These are phyloP conservation scores for Trifolium subterraneum DNA, from an alignment of 306 rosid species.

Conservation along the genomic window DNA sequence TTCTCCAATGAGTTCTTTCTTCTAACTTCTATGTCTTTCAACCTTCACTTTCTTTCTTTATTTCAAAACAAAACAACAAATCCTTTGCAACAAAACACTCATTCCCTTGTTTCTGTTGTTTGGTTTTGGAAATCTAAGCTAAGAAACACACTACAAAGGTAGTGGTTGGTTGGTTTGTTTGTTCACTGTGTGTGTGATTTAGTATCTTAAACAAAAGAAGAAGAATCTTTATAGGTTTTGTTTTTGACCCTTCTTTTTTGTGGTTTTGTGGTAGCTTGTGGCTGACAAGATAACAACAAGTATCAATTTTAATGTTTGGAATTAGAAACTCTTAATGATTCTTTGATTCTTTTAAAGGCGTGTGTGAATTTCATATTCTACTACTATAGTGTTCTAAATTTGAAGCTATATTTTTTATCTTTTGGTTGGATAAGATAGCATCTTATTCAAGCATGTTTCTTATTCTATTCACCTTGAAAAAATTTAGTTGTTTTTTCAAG, in stretches of 20 bases:
- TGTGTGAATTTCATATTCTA: slow-evolving; percentile 41
- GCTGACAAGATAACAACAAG: slow-evolving; percentile 60
- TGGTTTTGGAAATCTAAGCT: slow-evolving; percentile 37
- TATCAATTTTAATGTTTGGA: slow-evolving; percentile 53
- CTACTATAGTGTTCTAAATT: slow-evolving; percentile 56
- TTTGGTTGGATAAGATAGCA: slow-evolving; percentile 76
- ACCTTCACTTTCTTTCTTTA: slow-evolving; percentile 35
- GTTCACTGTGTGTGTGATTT: slow-evolving; percentile 29
- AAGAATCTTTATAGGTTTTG: slow-evolving; percentile 64
- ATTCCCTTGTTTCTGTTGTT: slow-evolving; percentile 29
- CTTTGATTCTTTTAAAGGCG: slow-evolving; percentile 57
- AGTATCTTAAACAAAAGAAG: slow-evolving; percentile 18
- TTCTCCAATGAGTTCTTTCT: slow-evolving; percentile 51
- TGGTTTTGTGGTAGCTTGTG: slow-evolving; percentile 66
- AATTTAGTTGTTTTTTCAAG: slow-evolving; percentile 41
- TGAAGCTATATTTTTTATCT: slow-evolving; percentile 41
- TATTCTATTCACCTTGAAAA: slow-evolving; percentile 7
- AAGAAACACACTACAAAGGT: slow-evolving; percentile 25
- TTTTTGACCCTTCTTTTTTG: slow-evolving; percentile 52
- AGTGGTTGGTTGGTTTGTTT: slow-evolving; percentile 36
- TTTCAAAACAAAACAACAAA: background rate
- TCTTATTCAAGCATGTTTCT: slow-evolving; percentile 46
- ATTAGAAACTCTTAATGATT: slow-evolving; percentile 71
- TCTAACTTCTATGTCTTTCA: slow-evolving; percentile 10
- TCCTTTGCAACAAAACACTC: slow-evolving; percentile 28